These are phyloP conservation scores for Penicillium glabrum DNA, from an alignment of 2,329 filamentous ascomycete genomes.

Conservation along the genomic window DNA sequence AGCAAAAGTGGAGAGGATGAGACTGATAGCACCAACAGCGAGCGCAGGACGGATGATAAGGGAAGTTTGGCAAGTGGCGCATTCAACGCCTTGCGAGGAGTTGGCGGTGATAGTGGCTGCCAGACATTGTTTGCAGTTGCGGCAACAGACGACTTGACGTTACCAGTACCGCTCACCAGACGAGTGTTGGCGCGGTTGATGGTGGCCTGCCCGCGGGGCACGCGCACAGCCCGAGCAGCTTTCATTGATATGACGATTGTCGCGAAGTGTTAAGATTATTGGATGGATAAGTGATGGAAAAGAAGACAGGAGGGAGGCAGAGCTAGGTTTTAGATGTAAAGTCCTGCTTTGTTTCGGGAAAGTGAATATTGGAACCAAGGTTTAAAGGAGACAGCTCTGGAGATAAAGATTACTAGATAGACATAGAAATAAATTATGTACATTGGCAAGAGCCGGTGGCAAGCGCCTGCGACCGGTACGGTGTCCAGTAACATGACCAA, in stretches of 20 bases:
- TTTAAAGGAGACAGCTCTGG: neutral
- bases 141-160: constrained; percentile 32
- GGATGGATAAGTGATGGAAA: neutral
- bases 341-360: neutral
- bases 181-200: constrained; percentile 13
- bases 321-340: neutral
- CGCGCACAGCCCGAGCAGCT: constrained; percentile 29
- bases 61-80: constrained; percentile 38
- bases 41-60: constrained; percentile 38
- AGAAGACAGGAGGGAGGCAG: neutral
- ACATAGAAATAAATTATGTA: neutral
- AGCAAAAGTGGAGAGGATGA: constrained; percentile 58
- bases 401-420: constrained; percentile 1
- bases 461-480: constrained; percentile 26
- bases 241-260: constrained; percentile 24
- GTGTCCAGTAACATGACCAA: constrained; percentile 9
- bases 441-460: constrained; percentile 22
- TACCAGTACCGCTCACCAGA: constrained; percentile 35
- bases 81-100: constrained; percentile 24
- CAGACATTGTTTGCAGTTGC: constrained; percentile 18
- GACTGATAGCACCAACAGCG: constrained; percentile 37
- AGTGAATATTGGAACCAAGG: neutral
- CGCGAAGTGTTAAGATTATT: neutral
- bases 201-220: constrained; percentile 14
- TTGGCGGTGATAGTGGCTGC: constrained; percentile 22